These are phyloP conservation scores for Globisporangium echinulatum DNA, from an alignment of 352 stramenopile genomes.

Conservation along the genomic window DNA sequence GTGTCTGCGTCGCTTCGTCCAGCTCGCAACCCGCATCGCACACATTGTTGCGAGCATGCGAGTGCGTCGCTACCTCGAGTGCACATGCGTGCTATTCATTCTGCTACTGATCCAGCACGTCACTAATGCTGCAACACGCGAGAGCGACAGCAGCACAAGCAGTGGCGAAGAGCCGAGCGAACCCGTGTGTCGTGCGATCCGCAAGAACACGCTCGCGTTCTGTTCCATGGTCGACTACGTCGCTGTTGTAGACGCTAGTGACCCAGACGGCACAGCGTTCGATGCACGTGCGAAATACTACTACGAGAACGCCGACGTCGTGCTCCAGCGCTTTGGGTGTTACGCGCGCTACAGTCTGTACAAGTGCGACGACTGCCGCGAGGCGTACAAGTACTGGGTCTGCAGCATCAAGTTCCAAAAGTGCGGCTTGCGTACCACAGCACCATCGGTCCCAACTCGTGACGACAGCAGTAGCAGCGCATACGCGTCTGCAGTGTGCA, in stretches of 20 bases:
- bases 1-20: too few species aligned
- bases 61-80: neutral
- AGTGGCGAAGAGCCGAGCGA: conserved; percentile 35
- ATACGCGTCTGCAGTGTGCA: conserved; percentile 7
- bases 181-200: conserved; percentile 39
- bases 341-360: conserved; percentile 78
- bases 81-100: too few species aligned
- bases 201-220: conserved; percentile 64
- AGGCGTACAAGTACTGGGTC: conserved; percentile 88
- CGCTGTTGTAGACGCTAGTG: conserved; percentile 55
- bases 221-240: conserved; percentile 83
- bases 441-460: neutral
- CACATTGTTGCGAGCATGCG: neutral
- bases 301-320: conserved; percentile 76
- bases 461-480: neutral
- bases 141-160: conserved; percentile 11
- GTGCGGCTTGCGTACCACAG: conserved; percentile 21
- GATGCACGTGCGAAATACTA: conserved; percentile 65
- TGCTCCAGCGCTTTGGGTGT: conserved; percentile 78
- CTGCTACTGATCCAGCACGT: neutral
- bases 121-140: neutral
- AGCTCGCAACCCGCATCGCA: too few species aligned
- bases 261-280: conserved; percentile 36
- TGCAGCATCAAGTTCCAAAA: conserved; percentile 83
- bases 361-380: conserved; percentile 72